These are phyloP conservation scores for Botrytis aclada DNA, from an alignment of 2,329 filamentous ascomycete genomes.

Conservation along the genomic window DNA sequence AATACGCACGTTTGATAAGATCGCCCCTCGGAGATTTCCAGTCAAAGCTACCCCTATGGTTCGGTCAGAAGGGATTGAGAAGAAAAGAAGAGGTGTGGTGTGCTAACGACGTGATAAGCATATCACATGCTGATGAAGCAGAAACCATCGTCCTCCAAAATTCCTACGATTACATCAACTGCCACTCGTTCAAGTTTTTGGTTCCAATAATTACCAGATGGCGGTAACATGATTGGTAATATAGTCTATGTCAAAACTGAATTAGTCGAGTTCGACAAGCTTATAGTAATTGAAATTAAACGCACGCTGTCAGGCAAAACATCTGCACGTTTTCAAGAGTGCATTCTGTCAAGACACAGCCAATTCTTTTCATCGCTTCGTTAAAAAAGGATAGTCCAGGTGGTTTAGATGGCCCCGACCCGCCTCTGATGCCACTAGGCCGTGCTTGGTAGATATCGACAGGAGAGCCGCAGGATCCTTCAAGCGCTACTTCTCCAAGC, in stretches of 20 bases:
- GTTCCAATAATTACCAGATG: conserved; percentile 43
- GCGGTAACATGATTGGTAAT: conserved; percentile 51
- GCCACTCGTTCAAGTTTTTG: background rate
- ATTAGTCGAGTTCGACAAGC: background rate
- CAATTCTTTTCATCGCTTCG: conserved; percentile 58
- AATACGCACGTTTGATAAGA: conserved; percentile 53
- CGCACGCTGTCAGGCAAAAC: conserved; percentile 53
- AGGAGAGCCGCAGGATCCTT: conserved; percentile 47
- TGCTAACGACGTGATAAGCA: conserved; percentile 51
- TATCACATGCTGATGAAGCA: conserved; percentile 56
- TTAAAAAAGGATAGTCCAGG: conserved; percentile 60
- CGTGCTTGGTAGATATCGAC: conserved; percentile 45
- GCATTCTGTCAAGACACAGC: conserved; percentile 53
- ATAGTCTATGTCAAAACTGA: conserved; percentile 42
- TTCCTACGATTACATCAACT: conserved; percentile 43
- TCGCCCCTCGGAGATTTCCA: conserved; percentile 48
- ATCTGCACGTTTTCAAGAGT: conserved; percentile 59
- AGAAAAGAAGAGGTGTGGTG: background rate
- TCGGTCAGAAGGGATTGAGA: conserved; percentile 3
- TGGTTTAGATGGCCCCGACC: conserved; percentile 45
- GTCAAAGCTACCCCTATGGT: conserved; percentile 43
- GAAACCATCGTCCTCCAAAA: conserved; percentile 57
- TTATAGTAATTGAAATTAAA: conserved; percentile 17
- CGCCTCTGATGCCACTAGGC: conserved; percentile 52
- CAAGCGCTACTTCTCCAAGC: conserved; percentile 56